Evolutionary conservation across 2,329 filamentous ascomycete genomes (phyloP).

Genomic region (Cylindrodendrum hubeiense): DNA sequence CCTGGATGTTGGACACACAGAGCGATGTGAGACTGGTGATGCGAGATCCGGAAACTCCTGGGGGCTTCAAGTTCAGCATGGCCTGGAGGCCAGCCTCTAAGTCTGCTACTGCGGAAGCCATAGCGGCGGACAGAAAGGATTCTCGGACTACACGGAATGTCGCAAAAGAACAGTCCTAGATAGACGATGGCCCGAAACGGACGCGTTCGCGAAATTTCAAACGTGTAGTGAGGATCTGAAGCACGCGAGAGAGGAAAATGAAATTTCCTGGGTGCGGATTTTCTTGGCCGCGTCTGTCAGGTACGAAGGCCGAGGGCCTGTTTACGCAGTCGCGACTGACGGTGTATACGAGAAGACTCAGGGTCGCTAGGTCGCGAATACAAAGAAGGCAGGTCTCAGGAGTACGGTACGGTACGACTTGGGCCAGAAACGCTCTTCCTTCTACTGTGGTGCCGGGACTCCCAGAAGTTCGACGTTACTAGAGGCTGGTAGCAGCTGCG

Average conservation of each 20-base stretch:
- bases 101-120: constrained; percentile 90
- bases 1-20: constrained; percentile 91
- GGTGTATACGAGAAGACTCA: constrained; percentile 40
- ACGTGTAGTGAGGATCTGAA: constrained; percentile 29
- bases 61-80: constrained; percentile 91
- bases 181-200: constrained; percentile 19
- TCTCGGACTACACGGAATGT: constrained; percentile 39
- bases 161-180: constrained; percentile 30
- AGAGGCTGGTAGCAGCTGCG: constrained; percentile 34
- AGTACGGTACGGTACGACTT: constrained; percentile 43
- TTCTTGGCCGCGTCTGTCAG: constrained; percentile 34
- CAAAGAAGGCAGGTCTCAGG: constrained; percentile 43
- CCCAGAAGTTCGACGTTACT: constrained; percentile 41
- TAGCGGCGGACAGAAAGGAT: constrained; percentile 52
- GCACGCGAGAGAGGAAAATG: constrained; percentile 31
- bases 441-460: constrained; percentile 45
- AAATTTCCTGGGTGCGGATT: constrained; percentile 26
- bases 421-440: constrained; percentile 39
- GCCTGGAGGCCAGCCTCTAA: constrained; percentile 91
- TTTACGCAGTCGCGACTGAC: constrained; percentile 46
- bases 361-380: constrained; percentile 34
- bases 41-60: constrained; percentile 93
- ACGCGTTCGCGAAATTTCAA: constrained; percentile 27
- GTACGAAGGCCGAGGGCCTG: constrained; percentile 39
- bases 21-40: constrained; percentile 89